Evolutionary conservation across 2,329 filamentous ascomycete species (phyloP).

Genomic region (Sphaerulina musiva): DNA sequence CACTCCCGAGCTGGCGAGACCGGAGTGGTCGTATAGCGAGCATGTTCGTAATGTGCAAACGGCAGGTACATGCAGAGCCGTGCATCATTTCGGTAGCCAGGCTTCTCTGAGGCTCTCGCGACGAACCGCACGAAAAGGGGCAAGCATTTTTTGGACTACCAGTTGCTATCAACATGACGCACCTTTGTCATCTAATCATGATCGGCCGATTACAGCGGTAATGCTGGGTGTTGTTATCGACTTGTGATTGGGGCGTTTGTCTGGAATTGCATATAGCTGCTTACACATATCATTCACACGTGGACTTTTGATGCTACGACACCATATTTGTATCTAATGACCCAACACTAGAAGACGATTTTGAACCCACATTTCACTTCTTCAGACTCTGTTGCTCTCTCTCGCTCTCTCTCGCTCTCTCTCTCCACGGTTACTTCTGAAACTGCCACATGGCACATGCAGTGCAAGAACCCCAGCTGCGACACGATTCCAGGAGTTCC

Average conservation of each 20-base stretch:
- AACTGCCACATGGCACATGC: too few relatives aligned
- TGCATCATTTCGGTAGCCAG: background rate
- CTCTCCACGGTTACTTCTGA: too few relatives aligned
- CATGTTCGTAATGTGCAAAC: background rate
- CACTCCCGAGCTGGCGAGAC: background rate
- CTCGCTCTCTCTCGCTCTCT: too few relatives aligned
- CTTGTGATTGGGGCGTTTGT: constrained; percentile 8
- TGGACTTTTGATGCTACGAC: constrained; percentile 6
- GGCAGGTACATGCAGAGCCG: constrained; percentile 6
- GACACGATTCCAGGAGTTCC: too few relatives aligned
- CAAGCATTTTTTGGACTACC: constrained; percentile 6
- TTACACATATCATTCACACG: background rate
- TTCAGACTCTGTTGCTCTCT: background rate
- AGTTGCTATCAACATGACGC: constrained; percentile 6
- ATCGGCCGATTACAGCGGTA: background rate
- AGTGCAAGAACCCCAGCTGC: too few relatives aligned
- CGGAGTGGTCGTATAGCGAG: background rate
- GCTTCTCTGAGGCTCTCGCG: background rate
- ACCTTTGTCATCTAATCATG: constrained; percentile 5
- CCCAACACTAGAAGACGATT: constrained; percentile 12
- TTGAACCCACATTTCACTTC: constrained; percentile 12
- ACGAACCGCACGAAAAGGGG: constrained; percentile 3
- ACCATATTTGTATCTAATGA: constrained; percentile 10
- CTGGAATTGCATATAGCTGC: background rate
- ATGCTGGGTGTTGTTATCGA: constrained; percentile 8